Base-by-base conservation (phyloP, 1,139 yeast species). In the Pichia sp. region DNA sequence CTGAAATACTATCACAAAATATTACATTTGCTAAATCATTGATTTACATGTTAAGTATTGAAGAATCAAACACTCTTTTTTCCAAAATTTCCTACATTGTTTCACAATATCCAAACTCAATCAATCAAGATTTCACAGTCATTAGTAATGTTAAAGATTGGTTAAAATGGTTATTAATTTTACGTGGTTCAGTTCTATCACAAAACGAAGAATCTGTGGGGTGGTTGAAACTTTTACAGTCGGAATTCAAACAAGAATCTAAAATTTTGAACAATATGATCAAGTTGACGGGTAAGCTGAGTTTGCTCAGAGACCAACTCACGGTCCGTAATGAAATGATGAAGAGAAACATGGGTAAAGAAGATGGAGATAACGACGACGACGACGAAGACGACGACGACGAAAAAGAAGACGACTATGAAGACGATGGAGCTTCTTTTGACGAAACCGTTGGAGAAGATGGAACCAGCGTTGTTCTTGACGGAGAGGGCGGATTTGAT, bases 221-320 rank as follows among this genome's bases (percentile, higher is more conserved):
- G 1, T 53, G 61, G 45, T 56, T 69, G 45, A 63, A 59, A 41
- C 47, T 55, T 5, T 59, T 75, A 46, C 59, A 53, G 51, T 59
- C 50, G 31, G 55, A 49, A 47, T 48, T 47, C 49, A 54, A 38
- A 51, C 64, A 46, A 54, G 64, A 48, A 60, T 59, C 51, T 54
- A 62, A 42, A 45, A 37, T 58, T 19, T 68, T 91, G 42, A 91
- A 95, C 5, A 76, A 88, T 52, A 68, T 93, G 41, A 66, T 88
- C 52, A 86, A 89, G 35, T 67, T 93, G 44, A 94, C 88, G 56
- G 94, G 95, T 15, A 77, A 91, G 49, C 65, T 91, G 47, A 80
- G 78, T 46, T 73, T 84, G 61, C 68, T 88, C 29, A 69, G 78
- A 51, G 79, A 88, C 28, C 94, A 82, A 58, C 70, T 79, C 45